Evolutionary conservation across 2,329 filamentous ascomycete genomes (phyloP).

Genomic region (Daldinia sp.): DNA sequence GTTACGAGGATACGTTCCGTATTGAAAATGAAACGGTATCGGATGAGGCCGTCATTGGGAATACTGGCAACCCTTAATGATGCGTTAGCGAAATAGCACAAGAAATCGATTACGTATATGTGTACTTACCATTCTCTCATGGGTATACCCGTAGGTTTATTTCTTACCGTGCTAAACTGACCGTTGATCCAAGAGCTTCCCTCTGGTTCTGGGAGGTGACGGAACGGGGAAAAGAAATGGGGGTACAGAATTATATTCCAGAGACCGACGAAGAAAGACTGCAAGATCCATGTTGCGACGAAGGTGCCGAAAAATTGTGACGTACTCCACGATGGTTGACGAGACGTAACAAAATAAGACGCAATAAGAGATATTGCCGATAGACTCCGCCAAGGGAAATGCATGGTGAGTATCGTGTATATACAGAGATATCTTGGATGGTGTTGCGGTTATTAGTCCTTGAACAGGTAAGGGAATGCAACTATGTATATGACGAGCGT

Average conservation of each 20-base stretch:
- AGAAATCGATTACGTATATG: not conserved
- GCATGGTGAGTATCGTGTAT: slow-evolving; percentile 40
- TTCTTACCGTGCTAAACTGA: slow-evolving; percentile 58
- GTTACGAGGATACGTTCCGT: slow-evolving; percentile 58
- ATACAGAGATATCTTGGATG: slow-evolving; percentile 3
- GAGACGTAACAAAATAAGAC: slow-evolving; percentile 51
- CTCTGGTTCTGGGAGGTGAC: slow-evolving; percentile 60
- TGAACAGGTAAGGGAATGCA: not conserved
- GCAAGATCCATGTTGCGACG: slow-evolving; percentile 52
- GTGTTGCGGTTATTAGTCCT: slow-evolving; percentile 2
- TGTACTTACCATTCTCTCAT: slow-evolving; percentile 61
- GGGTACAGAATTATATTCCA: slow-evolving; percentile 63
- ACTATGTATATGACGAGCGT: slow-evolving; percentile 1
- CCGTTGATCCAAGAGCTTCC: slow-evolving; percentile 61
- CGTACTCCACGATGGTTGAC: slow-evolving; percentile 50
- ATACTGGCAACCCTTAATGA: slow-evolving; percentile 66
- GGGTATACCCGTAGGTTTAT: slow-evolving; percentile 58
- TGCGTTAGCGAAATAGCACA: slow-evolving; percentile 33
- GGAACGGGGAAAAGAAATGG: slow-evolving; percentile 62
- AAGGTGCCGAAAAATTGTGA: slow-evolving; percentile 53
- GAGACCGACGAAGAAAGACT: slow-evolving; percentile 53
- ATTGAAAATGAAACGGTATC: slow-evolving; percentile 65
- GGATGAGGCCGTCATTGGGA: slow-evolving; percentile 76
- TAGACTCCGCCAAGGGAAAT: slow-evolving; percentile 49
- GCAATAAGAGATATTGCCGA: slow-evolving; percentile 48